A percentile compares a stretch with the other conserved stretches of the same genome.
These are phyloP conservation scores for Prillingera fragicola DNA, from an alignment of 1,284 basidiomycete species.

Conservation along the genomic window DNA sequence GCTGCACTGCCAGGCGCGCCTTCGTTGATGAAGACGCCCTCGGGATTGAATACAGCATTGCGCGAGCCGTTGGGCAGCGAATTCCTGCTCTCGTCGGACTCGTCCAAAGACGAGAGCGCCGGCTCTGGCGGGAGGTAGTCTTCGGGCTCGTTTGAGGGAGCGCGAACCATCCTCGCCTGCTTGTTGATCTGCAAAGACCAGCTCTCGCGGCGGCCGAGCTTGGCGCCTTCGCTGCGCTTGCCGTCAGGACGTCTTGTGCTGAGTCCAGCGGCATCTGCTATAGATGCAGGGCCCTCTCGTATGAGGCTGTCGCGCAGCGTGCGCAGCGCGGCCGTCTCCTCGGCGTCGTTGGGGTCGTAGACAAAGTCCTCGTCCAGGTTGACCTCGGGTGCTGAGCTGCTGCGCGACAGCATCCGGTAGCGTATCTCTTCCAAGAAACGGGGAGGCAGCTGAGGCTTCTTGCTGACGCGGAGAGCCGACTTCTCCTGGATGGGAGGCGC, in stretches of 20 bases:
- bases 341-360: constrained; percentile 49
- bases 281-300: not conserved
- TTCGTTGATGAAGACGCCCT: too few species aligned
- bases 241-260: too few species aligned
- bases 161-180: constrained; percentile 13
- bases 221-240: too few species aligned
- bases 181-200: constrained; percentile 18
- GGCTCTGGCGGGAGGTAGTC: constrained; percentile 12
- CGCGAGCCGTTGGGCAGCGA: too few species aligned
- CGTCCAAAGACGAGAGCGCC: constrained; percentile 47
- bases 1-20: too few species aligned
- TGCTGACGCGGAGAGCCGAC: constrained; percentile 31
- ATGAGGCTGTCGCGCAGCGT: not conserved
- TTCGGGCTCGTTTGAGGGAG: constrained; percentile 12
- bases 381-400: constrained; percentile 30
- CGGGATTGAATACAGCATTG: too few species aligned
- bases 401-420: constrained; percentile 34
- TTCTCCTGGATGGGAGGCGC: constrained; percentile 43
- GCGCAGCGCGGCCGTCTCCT: too few species aligned
- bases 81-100: constrained; percentile 34
- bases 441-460: constrained; percentile 34
- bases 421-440: constrained; percentile 46
- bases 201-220: constrained; percentile 5
- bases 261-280: too few species aligned
- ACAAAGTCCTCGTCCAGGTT: constrained; percentile 16